A percentile compares a stretch with the other conserved stretches of the same genome.
Conservation (phyloP, 805 yeast genomes). For the Cyberlindnera bimundalis region DNA sequence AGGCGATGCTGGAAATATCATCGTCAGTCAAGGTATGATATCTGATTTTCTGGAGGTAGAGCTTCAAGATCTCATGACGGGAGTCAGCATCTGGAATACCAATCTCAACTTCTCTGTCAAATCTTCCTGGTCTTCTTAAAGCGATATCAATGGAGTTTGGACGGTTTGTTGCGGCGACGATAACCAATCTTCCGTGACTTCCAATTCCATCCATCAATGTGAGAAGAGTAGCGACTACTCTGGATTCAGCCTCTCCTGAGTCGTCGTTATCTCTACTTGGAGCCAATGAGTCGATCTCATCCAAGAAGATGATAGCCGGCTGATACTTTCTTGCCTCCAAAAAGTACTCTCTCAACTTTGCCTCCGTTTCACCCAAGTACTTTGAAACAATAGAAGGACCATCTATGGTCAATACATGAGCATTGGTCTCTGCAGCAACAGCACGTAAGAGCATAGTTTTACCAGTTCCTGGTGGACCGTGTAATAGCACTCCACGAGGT, state of each 20-base stretch:
- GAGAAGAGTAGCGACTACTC: conserved; percentile 85
- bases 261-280: conserved; percentile 85
- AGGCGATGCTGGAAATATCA: conserved; percentile 61
- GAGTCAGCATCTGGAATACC: conserved; percentile 89
- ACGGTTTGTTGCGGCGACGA: conserved; percentile 71
- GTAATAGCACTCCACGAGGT: conserved; percentile 87
- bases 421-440: conserved; percentile 72
- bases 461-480: conserved; percentile 98
- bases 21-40: conserved; percentile 50
- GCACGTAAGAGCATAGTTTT: conserved; percentile 85
- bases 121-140: conserved; percentile 80
- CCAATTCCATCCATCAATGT: conserved; percentile 81
- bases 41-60: conserved; percentile 51
- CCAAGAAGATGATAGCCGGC: conserved; percentile 85
- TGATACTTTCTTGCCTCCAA: conserved; percentile 82
- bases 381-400: conserved; percentile 93
- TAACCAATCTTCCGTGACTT: conserved; percentile 58
- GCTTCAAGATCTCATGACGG: conserved; percentile 64
- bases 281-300: conserved; percentile 89
- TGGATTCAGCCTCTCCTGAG: conserved; percentile 82
- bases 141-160: conserved; percentile 70
- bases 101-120: conserved; percentile 85
- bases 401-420: conserved; percentile 81
- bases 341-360: conserved; percentile 74
- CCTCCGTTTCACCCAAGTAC: conserved; percentile 92